Percentiles rank a stretch among this genome's conserved stretches.
Evolutionary conservation across 2,329 filamentous ascomycete species (phyloP).

Genomic region (Zopfia rhizophila): DNA sequence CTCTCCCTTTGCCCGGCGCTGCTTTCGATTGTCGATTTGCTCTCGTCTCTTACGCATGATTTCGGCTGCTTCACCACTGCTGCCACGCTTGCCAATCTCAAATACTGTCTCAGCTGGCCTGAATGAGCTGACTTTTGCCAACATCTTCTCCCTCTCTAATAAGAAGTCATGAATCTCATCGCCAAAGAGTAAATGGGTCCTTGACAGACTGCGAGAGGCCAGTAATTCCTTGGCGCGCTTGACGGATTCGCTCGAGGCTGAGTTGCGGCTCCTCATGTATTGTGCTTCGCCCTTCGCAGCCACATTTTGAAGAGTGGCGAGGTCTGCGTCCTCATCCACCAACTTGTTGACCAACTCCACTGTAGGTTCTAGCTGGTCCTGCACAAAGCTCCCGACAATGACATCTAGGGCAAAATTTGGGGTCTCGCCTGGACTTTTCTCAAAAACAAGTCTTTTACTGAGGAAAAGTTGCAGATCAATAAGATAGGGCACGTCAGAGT

Average conservation of each 20-base stretch:
- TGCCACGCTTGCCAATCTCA: slow-evolving; percentile 81
- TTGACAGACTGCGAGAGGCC: slow-evolving; percentile 73
- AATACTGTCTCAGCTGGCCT: slow-evolving; percentile 96
- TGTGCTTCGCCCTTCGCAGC: slow-evolving; percentile 90
- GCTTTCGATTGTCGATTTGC: slow-evolving; percentile 70
- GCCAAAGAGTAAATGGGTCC: slow-evolving; percentile 82
- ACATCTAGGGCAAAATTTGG: slow-evolving; percentile 84
- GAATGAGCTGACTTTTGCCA: slow-evolving; percentile 88
- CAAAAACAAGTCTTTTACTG: slow-evolving; percentile 82
- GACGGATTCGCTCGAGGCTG: slow-evolving; percentile 89
- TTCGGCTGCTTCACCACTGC: slow-evolving; percentile 72
- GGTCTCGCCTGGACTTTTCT: slow-evolving; percentile 68
- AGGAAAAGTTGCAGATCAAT: slow-evolving; percentile 95
- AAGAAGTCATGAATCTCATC: slow-evolving; percentile 68
- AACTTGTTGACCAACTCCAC: slow-evolving; percentile 87
- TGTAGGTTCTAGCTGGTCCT: slow-evolving; percentile 77
- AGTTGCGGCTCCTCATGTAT: slow-evolving; percentile 88
- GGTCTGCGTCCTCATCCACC: slow-evolving; percentile 78
- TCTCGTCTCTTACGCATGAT: slow-evolving; percentile 78
- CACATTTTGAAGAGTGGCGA: slow-evolving; percentile 76
- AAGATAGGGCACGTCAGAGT: slow-evolving; percentile 89
- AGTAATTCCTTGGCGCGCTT: slow-evolving; percentile 85
- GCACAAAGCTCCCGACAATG: slow-evolving; percentile 78
- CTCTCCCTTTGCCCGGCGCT: slow-evolving; percentile 53
- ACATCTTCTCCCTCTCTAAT: slow-evolving; percentile 81